Conservation (phyloP, 257 asterid species). For the Knoxia roxburghii region DNA sequence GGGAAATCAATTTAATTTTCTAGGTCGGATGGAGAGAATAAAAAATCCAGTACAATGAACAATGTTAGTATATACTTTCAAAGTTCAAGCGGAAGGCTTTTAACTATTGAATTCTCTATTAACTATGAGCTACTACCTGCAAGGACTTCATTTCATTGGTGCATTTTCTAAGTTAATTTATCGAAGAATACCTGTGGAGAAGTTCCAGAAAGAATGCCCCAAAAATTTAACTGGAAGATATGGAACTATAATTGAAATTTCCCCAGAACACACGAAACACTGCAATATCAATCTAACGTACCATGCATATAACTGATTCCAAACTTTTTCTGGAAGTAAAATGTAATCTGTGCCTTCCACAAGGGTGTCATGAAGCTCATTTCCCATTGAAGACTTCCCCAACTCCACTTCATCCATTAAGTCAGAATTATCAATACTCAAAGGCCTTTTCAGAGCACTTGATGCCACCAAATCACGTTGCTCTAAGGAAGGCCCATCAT, state of each 20-base stretch:
- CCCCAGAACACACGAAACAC: neutral
- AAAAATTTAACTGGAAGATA: neutral
- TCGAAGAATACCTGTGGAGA: neutral
- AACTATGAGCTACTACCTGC: neutral
- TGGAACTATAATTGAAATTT: neutral
- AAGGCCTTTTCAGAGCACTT: slow-evolving; percentile 57
- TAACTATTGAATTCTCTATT: neutral
- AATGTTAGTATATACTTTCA: neutral
- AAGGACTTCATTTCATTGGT: neutral
- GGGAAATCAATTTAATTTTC: neutral
- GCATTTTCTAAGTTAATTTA: neutral
- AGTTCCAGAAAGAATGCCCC: neutral
- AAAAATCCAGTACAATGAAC: neutral
- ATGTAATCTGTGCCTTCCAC: slow-evolving; percentile 98
- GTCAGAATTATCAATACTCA: slow-evolving; percentile 75
- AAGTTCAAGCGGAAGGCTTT: neutral
- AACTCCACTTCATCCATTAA: slow-evolving; percentile 60
- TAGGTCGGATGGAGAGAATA: neutral
- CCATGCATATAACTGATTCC: slow-evolving; percentile 81
- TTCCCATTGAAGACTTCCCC: slow-evolving; percentile 51
- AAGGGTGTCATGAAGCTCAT: slow-evolving; percentile 84
- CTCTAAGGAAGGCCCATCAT: slow-evolving; percentile 68
- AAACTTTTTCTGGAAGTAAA: slow-evolving; percentile 82
- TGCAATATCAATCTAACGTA: slow-evolving; percentile 27
- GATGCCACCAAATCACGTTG: slow-evolving; percentile 43